Evolutionary conservation across 192 early-diverging fungal genomes (phyloP).

Genomic region (Chytriomyces hyalinus): DNA sequence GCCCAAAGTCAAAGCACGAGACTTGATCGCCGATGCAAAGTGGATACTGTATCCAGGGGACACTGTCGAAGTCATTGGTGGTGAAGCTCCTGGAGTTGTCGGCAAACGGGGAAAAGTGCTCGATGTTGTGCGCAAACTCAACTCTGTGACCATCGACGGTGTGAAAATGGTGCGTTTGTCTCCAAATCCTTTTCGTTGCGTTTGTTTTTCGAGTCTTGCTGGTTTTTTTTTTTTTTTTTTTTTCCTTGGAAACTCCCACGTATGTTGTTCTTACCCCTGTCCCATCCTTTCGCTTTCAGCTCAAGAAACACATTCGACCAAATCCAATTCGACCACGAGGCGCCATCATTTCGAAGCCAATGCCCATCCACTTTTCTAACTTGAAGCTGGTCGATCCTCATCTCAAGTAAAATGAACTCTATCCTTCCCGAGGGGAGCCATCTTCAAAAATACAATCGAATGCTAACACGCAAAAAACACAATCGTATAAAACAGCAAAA

Average conservation of each 20-base stretch:
- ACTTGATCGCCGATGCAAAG: constrained; percentile 17
- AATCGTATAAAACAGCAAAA: constrained; percentile 2
- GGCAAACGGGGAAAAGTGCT: constrained; percentile 69
- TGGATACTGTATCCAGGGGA: constrained; percentile 31
- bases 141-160: constrained; percentile 66
- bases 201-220: background rate
- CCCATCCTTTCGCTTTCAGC: constrained; percentile 18
- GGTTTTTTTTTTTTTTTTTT: constrained; percentile 26
- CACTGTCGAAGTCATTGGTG: constrained; percentile 63
- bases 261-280: background rate
- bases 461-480: no score
- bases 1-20: constrained; percentile 24
- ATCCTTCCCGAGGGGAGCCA: background rate
- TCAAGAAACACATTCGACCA: constrained; percentile 63
- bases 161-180: constrained; percentile 51
- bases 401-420: constrained; percentile 23
- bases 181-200: background rate
- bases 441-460: background rate
- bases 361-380: constrained; percentile 73
- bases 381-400: constrained; percentile 73
- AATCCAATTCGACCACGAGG: constrained; percentile 58
- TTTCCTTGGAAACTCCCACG: background rate
- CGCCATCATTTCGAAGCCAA: constrained; percentile 65
- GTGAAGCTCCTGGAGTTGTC: constrained; percentile 39
- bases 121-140: constrained; percentile 64